phyloP scores from a whole-genome alignment of 495 filamentous ascomycete species.

The Oleoguttula mirabilis region DNA sequence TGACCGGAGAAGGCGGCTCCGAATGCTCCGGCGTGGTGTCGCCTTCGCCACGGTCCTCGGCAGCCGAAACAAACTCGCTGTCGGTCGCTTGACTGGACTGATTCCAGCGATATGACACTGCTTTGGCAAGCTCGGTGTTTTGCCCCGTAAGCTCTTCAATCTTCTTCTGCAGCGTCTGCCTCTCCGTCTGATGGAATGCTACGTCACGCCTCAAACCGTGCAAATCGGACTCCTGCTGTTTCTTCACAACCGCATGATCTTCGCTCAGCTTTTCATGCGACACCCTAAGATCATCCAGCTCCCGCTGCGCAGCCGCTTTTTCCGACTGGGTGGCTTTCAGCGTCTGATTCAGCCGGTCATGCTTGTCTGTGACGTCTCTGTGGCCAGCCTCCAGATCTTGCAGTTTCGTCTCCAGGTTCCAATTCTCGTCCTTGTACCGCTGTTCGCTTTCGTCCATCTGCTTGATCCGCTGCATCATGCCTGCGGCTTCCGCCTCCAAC shows the following conservation, averaged over 20 bases:
- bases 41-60: slow-evolving; percentile 53
- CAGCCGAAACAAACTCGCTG: slow-evolving; percentile 44
- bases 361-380: slow-evolving; percentile 62
- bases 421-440: slow-evolving; percentile 94
- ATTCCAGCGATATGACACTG: slow-evolving; percentile 57
- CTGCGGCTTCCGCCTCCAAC: slow-evolving; percentile 71
- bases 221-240: slow-evolving; percentile 79
- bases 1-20: slow-evolving; percentile 78
- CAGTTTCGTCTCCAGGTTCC: slow-evolving; percentile 80
- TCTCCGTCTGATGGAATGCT: slow-evolving; percentile 62
- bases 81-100: slow-evolving; percentile 46
- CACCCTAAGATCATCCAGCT: slow-evolving; percentile 79
- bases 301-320: slow-evolving; percentile 62
- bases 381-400: slow-evolving; percentile 63
- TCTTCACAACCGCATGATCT: slow-evolving; percentile 60
- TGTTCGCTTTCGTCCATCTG: slow-evolving; percentile 84
- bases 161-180: slow-evolving; percentile 59
- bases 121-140: slow-evolving; percentile 79
- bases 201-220: slow-evolving; percentile 64
- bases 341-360: slow-evolving; percentile 62
- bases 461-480: slow-evolving; percentile 63
- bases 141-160: slow-evolving; percentile 75
- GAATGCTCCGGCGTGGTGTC: slow-evolving; percentile 76
- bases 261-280: slow-evolving; percentile 64
- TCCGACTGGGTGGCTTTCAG: slow-evolving; percentile 58